Percentiles rank a stretch among this genome's conserved stretches.
These are phyloP conservation scores for Cercophora sp. DNA, from an alignment of 495 filamentous ascomycete genomes.

Conservation along the genomic window DNA sequence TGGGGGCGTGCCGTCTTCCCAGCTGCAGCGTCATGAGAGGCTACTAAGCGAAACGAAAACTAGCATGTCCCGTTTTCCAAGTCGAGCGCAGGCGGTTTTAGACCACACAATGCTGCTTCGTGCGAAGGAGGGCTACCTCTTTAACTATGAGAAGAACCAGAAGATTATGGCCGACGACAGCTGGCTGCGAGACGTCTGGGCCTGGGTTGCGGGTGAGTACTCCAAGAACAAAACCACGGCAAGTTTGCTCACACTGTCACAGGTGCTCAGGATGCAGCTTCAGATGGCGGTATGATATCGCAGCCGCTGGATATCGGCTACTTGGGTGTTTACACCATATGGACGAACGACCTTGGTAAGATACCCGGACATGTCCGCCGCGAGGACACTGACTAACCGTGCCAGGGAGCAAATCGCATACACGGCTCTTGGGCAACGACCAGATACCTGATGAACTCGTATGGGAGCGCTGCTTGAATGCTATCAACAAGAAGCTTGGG, in stretches of 20 bases:
- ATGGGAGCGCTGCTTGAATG: conserved; percentile 49
- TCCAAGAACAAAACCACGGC: too few species aligned
- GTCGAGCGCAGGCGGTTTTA: conserved; percentile 33
- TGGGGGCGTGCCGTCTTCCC: conserved; percentile 28
- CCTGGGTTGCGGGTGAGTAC: conserved; percentile 64
- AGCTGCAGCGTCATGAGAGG: conserved; percentile 41
- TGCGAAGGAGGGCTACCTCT: conserved; percentile 71
- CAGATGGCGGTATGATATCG: conserved; percentile 68
- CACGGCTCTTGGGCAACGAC: conserved; percentile 39
- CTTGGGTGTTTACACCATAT: conserved; percentile 74
- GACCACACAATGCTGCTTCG: conserved; percentile 47
- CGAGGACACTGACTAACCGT: background rate
- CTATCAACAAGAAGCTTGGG: conserved; percentile 40
- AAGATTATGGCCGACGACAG: conserved; percentile 65
- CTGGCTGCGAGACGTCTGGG: conserved; percentile 75
- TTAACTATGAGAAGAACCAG: conserved; percentile 66
- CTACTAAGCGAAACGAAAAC: conserved; percentile 47
- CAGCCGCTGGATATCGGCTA: conserved; percentile 76
- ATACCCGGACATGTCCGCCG: background rate
- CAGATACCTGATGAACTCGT: conserved; percentile 36
- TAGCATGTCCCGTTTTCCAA: conserved; percentile 29
- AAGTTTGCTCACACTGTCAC: conserved; percentile 14
- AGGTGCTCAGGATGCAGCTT: conserved; percentile 64
- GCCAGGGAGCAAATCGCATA: conserved; percentile 34
- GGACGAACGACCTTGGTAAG: conserved; percentile 70